These are phyloP conservation scores for Harrya chromipes DNA, from an alignment of 768 basidiomycete species.

Conservation along the genomic window DNA sequence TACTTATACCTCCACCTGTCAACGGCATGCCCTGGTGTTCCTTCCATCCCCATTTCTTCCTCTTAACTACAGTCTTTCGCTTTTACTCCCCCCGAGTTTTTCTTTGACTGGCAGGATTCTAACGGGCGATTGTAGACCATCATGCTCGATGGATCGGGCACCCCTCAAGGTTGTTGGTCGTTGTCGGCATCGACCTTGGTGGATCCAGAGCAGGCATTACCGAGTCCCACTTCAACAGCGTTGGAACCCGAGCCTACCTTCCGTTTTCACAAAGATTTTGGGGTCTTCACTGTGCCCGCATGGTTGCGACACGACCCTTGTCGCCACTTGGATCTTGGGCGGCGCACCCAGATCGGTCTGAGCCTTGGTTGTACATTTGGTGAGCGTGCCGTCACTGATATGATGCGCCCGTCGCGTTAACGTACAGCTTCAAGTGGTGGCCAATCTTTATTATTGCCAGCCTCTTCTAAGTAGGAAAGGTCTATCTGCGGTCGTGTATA, in stretches of 20 bases:
- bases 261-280: slow-evolving; percentile 32
- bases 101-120: background rate
- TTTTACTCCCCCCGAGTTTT: background rate
- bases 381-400: slow-evolving; percentile 20
- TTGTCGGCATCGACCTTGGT: slow-evolving; percentile 10
- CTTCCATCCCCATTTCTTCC: slow-evolving; percentile 1
- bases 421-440: slow-evolving; percentile 33
- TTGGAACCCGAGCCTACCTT: background rate
- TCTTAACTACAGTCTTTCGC: slow-evolving; percentile 17
- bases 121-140: background rate
- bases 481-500: background rate
- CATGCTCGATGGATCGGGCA: slow-evolving; percentile 12
- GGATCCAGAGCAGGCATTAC: slow-evolving; percentile 5
- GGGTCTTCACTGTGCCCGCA: slow-evolving; percentile 46
- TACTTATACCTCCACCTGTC: background rate
- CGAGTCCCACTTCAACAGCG: background rate
- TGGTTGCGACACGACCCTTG: slow-evolving; percentile 40
- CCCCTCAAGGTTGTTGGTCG: slow-evolving; percentile 14
- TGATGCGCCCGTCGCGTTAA: background rate
- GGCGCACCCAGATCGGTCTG: slow-evolving; percentile 44
- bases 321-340: slow-evolving; percentile 35
- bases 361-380: slow-evolving; percentile 47
- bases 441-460: slow-evolving; percentile 82
- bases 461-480: slow-evolving; percentile 61
- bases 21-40: background rate